A percentile compares a stretch with the other conserved stretches of the same genome.
Conservation (phyloP, 305 asterid species). For the Fraxinus latifolia region DNA sequence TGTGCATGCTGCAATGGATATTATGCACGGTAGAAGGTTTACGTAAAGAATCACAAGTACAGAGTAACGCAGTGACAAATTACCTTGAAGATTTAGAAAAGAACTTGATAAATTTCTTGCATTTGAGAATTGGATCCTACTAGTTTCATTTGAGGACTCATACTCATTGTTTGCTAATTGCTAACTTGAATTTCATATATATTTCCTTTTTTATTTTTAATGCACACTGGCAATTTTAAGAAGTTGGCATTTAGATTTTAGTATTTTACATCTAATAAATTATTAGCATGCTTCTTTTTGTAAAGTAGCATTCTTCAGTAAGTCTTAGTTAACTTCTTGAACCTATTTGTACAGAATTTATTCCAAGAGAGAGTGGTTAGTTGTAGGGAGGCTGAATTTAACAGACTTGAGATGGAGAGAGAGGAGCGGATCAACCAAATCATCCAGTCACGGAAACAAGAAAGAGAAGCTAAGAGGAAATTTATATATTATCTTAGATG, state of each 20-base stretch:
- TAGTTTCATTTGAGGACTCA: not conserved
- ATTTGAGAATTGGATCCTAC: not conserved
- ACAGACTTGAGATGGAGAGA: slow-evolving; percentile 57
- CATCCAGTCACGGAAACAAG: slow-evolving; percentile 58
- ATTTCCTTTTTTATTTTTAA: not conserved
- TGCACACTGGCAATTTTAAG: not conserved
- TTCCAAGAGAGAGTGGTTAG: slow-evolving; percentile 61
- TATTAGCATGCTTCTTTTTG: not conserved
- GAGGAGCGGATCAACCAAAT: slow-evolving; percentile 48
- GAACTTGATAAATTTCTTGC: not conserved
- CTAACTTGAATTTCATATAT: not conserved
- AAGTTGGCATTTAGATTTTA: not conserved
- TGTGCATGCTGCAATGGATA: not conserved
- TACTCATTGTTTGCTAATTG: not conserved
- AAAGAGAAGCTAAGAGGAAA: slow-evolving; percentile 69
- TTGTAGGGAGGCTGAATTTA: slow-evolving; percentile 54
- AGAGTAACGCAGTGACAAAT: not conserved
- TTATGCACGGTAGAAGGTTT: not conserved
- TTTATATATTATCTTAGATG: slow-evolving; percentile 57
- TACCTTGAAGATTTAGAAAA: not conserved
- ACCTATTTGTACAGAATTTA: slow-evolving; percentile 36
- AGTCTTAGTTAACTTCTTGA: not conserved
- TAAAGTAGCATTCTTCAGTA: not conserved
- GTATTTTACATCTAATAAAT: not conserved
- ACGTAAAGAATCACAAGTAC: not conserved